phyloP scores from a whole-genome alignment of 805 yeast genomes.

The Lipomyces yamadae region DNA sequence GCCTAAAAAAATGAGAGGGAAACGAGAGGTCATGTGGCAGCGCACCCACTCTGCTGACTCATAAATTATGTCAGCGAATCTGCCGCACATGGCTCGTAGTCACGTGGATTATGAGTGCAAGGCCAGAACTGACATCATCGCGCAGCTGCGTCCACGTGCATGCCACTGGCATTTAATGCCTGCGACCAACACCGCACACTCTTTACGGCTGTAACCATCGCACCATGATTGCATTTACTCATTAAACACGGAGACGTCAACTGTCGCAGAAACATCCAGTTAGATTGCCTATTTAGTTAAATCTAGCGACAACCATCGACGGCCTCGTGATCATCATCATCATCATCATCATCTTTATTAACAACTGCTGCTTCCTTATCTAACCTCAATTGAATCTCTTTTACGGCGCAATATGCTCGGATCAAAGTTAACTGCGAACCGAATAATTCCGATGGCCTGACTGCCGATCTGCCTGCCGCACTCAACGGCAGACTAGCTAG shows the following conservation, averaged over 20 bases:
- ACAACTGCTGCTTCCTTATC: no score
- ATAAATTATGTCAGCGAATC: not conserved
- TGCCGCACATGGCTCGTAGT: no score
- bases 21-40: conserved; percentile 14
- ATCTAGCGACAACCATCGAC: not conserved
- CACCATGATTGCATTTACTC: not conserved
- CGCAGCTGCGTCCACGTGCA: not conserved
- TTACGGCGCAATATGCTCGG: no score
- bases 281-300: not conserved
- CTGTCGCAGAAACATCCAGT: not conserved
- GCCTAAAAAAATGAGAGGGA: no score
- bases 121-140: not conserved
- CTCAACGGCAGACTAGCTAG: no score
- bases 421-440: no score
- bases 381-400: no score
- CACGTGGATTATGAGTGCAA: no score
- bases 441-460: no score
- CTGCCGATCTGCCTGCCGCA: not conserved
- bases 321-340: no score
- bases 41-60: not conserved
- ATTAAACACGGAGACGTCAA: not conserved
- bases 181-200: not conserved
- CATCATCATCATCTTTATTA: no score
- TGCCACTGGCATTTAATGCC: no score
- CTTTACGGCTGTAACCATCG: not conserved